A percentile compares a stretch with the other conserved stretches of the same genome.
Conservation (phyloP, 2,329 filamentous ascomycete species). For the Apiospora arundinis region DNA sequence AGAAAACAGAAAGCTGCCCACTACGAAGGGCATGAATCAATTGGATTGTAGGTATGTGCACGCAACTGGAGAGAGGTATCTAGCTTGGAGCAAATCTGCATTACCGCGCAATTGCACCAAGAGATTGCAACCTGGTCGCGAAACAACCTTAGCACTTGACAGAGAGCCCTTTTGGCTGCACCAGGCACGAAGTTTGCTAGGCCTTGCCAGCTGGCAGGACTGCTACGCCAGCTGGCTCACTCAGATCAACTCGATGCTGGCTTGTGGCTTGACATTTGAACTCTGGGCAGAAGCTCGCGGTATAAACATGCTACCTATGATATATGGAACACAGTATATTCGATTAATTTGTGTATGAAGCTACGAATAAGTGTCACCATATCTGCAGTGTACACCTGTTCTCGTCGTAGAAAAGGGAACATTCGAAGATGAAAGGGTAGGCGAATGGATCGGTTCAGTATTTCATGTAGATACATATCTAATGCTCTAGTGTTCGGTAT, state of each 20-base stretch:
- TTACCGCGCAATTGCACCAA: conserved; percentile 5
- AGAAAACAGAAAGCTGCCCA: background rate
- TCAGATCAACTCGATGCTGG: background rate
- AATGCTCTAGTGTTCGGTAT: background rate
- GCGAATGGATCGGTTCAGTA: background rate
- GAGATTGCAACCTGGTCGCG: background rate
- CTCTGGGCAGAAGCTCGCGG: background rate
- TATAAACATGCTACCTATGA: background rate
- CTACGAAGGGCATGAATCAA: conserved; percentile 10
- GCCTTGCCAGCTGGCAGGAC: background rate
- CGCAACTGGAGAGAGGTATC: background rate
- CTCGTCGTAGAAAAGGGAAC: background rate
- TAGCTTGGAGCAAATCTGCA: conserved; percentile 10
- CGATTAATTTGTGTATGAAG: background rate
- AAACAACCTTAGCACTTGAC: background rate
- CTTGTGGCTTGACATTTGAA: background rate
- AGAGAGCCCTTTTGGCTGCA: conserved; percentile 7
- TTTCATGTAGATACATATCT: background rate
- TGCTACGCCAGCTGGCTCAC: background rate
- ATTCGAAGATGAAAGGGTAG: background rate
- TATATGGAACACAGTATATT: background rate
- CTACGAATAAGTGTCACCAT: too few species aligned
- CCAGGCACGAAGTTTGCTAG: background rate
- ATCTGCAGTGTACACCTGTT: background rate
- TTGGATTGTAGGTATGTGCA: conserved; percentile 1